Base-by-base conservation (phyloP, 306 rosid genomes). In the Vicia sativa region DNA sequence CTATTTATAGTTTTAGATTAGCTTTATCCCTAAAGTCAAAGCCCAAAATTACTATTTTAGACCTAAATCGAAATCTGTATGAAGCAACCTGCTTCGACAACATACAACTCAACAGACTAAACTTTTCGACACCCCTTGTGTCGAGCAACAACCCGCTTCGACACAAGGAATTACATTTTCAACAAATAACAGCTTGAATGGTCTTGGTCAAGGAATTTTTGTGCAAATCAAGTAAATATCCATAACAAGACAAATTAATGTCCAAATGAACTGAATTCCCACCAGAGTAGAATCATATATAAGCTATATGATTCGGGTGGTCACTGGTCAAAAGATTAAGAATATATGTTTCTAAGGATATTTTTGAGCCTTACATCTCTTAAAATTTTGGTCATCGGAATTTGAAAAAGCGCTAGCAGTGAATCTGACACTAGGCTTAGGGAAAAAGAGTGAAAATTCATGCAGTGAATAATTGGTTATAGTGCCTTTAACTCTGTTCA, bases 301-400 rank as follows among this genome's bases (percentile, higher is more conserved):
- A 58, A 50, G 26, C 39, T 39, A 13, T 48, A 28, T 4, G 50
- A 65, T 57, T 48, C 26, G 71, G 14, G 46, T 4, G 49, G 46
- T 77, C 31, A 70, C 25, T 9, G 49, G 46, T 77, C 34, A 70
- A 55, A 50, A 72, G 66, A 29, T 25, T 60, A 41, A 67, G 56
- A 38, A 16, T 19, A 29, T 4, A 73, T 18, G 37, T 19, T 54
- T 9, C 14, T 43, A 53, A 65, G 60, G 29, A 25, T 67, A 46
- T 14, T 58, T 19, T 44, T 65, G 9, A 65, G 68, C 25, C 4
- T 34, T 71, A n/a, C 31, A 9, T 35, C 49, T 39, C 19, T 49
- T 18, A 14, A 54, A 28, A 65, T 44, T 59, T 72, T 78, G 60
- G 46, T 38, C 21, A 39, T 21, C 61, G 31, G 44, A 74, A 53